Evolutionary conservation across 2,329 filamentous ascomycete genomes (phyloP), one percentile per base, ranked within the genome.

Genomic region (Aspergillus pseudonomiae): DNA sequence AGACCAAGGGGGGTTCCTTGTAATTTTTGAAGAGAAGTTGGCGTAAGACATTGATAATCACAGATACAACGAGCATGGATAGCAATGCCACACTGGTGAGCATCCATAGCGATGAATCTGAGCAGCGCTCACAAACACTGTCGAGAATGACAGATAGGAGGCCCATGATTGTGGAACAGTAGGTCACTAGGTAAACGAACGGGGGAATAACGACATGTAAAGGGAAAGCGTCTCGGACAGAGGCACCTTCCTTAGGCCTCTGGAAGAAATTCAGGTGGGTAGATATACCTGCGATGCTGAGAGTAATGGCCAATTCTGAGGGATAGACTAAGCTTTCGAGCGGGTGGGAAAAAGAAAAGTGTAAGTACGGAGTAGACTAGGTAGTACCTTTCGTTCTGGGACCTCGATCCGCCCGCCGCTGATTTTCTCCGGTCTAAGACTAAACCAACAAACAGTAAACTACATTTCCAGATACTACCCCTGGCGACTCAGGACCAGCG

Each of bases 11-110:
- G 34, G 91, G 91, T 77, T 93, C 91, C 76, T 93, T 91, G 58
- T 90, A 87, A 71, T 93, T 94, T 81, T 88, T 91, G 82, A 93
- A 88, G 66, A 97, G 81, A 62, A 96, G 71, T 80, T 98, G 94
- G 67, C 84, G 84, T 70, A 92, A 74, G 68, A 98, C 89, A 78
- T 98, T 97, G 81, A 94, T 74, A 64, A 91, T 75, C 62, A 97
- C 86, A 21, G 88, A 79, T 50, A 86, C 71, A 34, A 80, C 77
- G 68, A 87, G 70, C 73, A 87, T 80, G 68, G 81, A 79, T 69
- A 79, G 71, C 64, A 84, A 70, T 57, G 74, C 82, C 54, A 82
- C 71, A 41, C 76, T 74, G 60, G 79, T 72, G 60, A 87, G 73
- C 54, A 82, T 78, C 74, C 80, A 83, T 54, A 78, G 75, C 59